Conservation (phyloP, 306 rosid genomes). For the Pueraria montana region DNA sequence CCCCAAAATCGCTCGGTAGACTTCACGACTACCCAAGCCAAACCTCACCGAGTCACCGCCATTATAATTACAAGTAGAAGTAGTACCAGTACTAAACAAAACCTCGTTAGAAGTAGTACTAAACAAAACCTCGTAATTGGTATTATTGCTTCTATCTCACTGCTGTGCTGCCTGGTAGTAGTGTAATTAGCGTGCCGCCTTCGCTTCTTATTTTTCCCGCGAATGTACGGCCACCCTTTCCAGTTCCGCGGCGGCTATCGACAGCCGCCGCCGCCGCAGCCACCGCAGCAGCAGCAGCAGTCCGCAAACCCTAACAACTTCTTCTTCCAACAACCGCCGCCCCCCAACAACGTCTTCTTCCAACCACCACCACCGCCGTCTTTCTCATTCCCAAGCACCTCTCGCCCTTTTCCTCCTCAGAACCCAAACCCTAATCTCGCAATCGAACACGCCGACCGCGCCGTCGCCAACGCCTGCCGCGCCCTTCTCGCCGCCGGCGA, state of each 20-base stretch:
- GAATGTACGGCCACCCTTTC: constrained; percentile 56
- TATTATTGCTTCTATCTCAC: too few relatives aligned
- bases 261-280: constrained; percentile 1
- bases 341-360: background rate
- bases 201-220: constrained; percentile 30
- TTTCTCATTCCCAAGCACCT: constrained; percentile 48
- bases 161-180: too few relatives aligned
- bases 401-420: constrained; percentile 36
- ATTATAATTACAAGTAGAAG: too few relatives aligned
- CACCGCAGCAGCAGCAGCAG: background rate
- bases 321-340: background rate
- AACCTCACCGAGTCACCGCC: too few relatives aligned
- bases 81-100: too few relatives aligned
- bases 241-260: constrained; percentile 46
- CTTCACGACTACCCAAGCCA: too few relatives aligned
- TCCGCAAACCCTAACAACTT: background rate
- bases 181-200: too few relatives aligned
- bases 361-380: background rate
- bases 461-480: constrained; percentile 60
- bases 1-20: too few relatives aligned
- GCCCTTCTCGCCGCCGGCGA: constrained; percentile 62
- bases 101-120: too few relatives aligned
- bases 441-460: constrained; percentile 50
- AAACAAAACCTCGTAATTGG: too few relatives aligned
- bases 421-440: constrained; percentile 39